Percentiles rank a stretch among this genome's conserved stretches.
Evolutionary conservation across 305 asterid species (phyloP).

Genomic region (Fraxinus floribunda): DNA sequence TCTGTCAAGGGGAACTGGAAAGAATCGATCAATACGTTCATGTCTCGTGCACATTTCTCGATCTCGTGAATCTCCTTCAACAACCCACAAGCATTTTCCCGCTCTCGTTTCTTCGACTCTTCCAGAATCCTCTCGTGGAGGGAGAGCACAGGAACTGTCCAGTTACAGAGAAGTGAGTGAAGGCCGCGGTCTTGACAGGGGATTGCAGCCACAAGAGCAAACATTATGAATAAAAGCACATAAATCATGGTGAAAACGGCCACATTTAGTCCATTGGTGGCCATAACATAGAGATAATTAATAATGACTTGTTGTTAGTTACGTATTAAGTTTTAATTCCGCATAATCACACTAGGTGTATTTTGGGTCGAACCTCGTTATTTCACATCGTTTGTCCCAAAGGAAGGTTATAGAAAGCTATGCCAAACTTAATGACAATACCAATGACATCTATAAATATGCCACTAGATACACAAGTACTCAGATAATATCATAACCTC

Average conservation of each 20-base stretch:
- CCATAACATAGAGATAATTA: conserved; percentile 9
- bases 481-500: no score
- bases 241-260: conserved; percentile 47
- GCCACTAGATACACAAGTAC: no score
- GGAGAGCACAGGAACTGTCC: conserved; percentile 4
- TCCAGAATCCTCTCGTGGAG: conserved; percentile 18
- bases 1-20: neutral
- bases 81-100: conserved; percentile 12
- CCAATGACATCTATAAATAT: no score
- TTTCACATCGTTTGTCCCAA: no score
- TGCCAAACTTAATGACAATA: no score
- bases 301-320: no score
- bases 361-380: no score
- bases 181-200: conserved; percentile 27
- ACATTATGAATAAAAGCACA: conserved; percentile 35
- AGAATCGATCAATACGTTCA: conserved; percentile 3
- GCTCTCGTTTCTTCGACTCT: conserved; percentile 10
- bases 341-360: no score
- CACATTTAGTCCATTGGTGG: conserved; percentile 35
- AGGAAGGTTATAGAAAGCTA: no score
- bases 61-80: conserved; percentile 17
- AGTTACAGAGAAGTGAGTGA: conserved; percentile 5
- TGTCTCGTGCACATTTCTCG: neutral
- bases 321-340: no score
- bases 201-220: conserved; percentile 24